Base-by-base conservation (phyloP, 176 grass and related monocot species). In the Echinochloa phyllopogon region DNA sequence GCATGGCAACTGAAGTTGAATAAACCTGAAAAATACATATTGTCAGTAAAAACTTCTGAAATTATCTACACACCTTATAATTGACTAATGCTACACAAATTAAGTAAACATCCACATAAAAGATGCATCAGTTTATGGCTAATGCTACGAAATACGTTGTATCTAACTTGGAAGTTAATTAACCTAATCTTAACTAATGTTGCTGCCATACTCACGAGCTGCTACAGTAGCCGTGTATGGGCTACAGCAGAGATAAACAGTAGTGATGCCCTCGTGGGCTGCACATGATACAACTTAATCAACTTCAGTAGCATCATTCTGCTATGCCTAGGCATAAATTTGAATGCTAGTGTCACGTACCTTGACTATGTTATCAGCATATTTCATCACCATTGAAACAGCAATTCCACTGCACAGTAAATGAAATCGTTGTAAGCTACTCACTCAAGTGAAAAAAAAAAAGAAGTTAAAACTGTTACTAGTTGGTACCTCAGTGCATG, bases 1-100 rank as follows among this genome's bases (percentile, higher is more conserved):
- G 87, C 88, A 96, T 93, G 37, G 94, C 94, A 37, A 93, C 86
- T 37, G 88, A 93, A n/a, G 94, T 96, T 55, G 91, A 93, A 69
- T 93, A 91, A 45, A 96, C 91, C 94, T 91, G 90, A 33, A 23
- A 70, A n/a, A 15, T 62, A 18, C 65, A 23, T 17, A 89, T 16
- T 40, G 69, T 53, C 13, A 66, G 33, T 15, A 51, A 85, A 85
- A 50, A 41, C 48, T 67, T 29, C 43, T 80, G 7, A 40, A 38
- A 75, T 29, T 75, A 37, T 75, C 29, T n/a, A 33, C 1, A 2
- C 29, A 33, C 29, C 29, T 33, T 33, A 33, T 33, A 33, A 33
- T 33, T 33, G 2, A 33, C 29, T n/a, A n/a, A n/a, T n/a, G n/a
- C n/a, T 33, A 33, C 29, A 33, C 29, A 75, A 72, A 49, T 50